Conservation (phyloP, 148 eudicot species). For the Rheum nobile region DNA sequence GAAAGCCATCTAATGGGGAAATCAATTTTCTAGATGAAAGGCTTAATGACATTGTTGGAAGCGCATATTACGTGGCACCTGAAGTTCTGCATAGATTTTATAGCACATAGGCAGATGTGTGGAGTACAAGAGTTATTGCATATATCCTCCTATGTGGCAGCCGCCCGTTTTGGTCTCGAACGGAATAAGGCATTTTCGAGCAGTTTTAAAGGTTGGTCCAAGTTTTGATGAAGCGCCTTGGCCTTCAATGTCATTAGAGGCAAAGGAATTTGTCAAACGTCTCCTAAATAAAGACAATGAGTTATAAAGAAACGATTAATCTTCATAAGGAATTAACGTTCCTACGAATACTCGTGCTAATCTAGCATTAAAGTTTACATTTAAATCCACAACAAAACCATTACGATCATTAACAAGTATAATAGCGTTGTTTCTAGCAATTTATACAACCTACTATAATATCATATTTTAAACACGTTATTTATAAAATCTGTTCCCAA, state of each 20-base stretch:
- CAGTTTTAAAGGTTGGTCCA: slow-evolving; percentile 50
- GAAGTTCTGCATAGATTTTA: slow-evolving; percentile 56
- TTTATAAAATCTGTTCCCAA: no score
- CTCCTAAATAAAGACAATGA: slow-evolving; percentile 42
- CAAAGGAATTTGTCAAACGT: slow-evolving; percentile 48
- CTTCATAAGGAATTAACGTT: no score
- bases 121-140: slow-evolving; percentile 62
- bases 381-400: no score
- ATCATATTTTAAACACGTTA: no score
- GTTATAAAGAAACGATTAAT: no score
- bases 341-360: no score
- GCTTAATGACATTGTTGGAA: slow-evolving; percentile 56
- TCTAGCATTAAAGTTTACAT: no score
- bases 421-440: no score
- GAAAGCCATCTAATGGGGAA: neutral
- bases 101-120: slow-evolving; percentile 51
- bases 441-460: no score
- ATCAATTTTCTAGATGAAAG: slow-evolving; percentile 36
- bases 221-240: slow-evolving; percentile 48
- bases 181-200: slow-evolving; percentile 53
- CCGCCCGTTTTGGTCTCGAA: slow-evolving; percentile 63
- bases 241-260: slow-evolving; percentile 44
- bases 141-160: slow-evolving; percentile 62
- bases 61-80: slow-evolving; percentile 63
- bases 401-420: no score